Conservation (phyloP, 2,329 filamentous ascomycete genomes). For the Exserohilum rostratum region DNA sequence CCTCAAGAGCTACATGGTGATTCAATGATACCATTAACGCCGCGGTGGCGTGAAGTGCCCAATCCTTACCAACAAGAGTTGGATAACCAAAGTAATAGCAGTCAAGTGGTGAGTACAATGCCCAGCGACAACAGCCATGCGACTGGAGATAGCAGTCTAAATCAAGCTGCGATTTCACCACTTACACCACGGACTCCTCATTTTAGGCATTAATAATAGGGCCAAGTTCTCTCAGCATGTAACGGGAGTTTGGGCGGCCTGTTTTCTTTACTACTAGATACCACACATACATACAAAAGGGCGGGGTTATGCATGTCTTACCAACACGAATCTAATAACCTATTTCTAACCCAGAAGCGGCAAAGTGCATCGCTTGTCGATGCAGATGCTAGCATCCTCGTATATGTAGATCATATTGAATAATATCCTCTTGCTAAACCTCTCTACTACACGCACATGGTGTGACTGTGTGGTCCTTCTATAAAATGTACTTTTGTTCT, state of each 20-base stretch:
- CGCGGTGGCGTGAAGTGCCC: slow-evolving; percentile 33
- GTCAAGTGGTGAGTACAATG: slow-evolving; percentile 27
- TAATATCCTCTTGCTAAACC: neutral
- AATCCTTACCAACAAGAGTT: slow-evolving; percentile 23
- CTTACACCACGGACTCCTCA: slow-evolving; percentile 14
- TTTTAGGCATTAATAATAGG: neutral
- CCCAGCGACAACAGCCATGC: slow-evolving; percentile 31
- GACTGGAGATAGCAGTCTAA: slow-evolving; percentile 8
- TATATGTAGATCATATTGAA: neutral
- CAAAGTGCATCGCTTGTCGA: neutral
- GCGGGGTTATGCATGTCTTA: neutral
- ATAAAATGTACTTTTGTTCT: neutral
- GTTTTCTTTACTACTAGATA: slow-evolving; percentile 20
- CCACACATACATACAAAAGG: slow-evolving; percentile 8
- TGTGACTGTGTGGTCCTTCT: neutral
- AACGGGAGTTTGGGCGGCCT: slow-evolving; percentile 4
- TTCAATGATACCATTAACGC: slow-evolving; percentile 21
- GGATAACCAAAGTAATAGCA: slow-evolving; percentile 25
- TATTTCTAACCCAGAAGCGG: neutral
- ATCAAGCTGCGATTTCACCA: slow-evolving; percentile 24
- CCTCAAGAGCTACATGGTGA: slow-evolving; percentile 36
- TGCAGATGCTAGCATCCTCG: neutral
- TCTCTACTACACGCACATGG: neutral
- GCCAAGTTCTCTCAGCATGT: neutral
- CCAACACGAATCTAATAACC: neutral